phyloP scores from a whole-genome alignment of 331 rosid species.

The Malus hybrid region DNA sequence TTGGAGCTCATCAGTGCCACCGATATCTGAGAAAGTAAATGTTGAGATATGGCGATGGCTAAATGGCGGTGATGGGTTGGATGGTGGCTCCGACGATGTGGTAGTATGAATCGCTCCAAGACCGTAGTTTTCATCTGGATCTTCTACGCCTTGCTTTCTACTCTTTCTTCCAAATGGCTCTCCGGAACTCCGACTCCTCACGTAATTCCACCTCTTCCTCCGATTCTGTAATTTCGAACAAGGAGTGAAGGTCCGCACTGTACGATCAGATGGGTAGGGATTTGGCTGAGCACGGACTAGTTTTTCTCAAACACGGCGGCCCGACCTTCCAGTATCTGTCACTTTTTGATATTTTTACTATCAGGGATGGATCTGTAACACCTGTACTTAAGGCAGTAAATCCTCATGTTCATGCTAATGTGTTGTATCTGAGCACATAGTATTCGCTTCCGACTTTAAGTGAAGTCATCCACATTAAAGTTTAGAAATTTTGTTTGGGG shows the following conservation, averaged over 20 bases:
- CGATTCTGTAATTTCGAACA: slow-evolving; percentile 28
- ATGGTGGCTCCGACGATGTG: slow-evolving; percentile 19
- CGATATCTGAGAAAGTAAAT: too few relatives aligned
- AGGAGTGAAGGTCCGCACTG: slow-evolving; percentile 52
- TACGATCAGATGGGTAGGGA: slow-evolving; percentile 79
- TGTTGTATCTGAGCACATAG: slow-evolving; percentile 56
- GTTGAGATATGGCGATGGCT: background rate
- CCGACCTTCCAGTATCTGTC: slow-evolving; percentile 87
- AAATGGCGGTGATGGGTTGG: slow-evolving; percentile 3
- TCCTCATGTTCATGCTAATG: slow-evolving; percentile 94
- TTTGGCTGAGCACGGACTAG: slow-evolving; percentile 73
- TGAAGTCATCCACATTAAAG: background rate
- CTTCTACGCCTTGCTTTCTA: slow-evolving; percentile 44
- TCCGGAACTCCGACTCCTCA: slow-evolving; percentile 25
- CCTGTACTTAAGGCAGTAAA: slow-evolving; percentile 79
- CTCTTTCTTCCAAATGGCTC: slow-evolving; percentile 53
- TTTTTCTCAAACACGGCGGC: slow-evolving; percentile 65
- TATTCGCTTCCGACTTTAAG: slow-evolving; percentile 29
- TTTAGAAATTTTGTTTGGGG: background rate
- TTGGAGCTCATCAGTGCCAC: slow-evolving; percentile 49
- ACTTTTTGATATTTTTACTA: slow-evolving; percentile 69
- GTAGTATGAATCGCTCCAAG: slow-evolving; percentile 28
- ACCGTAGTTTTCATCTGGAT: slow-evolving; percentile 52
- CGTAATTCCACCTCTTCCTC: slow-evolving; percentile 4
- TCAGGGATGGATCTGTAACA: slow-evolving; percentile 65